Conservation (phyloP, 768 basidiomycete species). For the Boletellus ananas region DNA sequence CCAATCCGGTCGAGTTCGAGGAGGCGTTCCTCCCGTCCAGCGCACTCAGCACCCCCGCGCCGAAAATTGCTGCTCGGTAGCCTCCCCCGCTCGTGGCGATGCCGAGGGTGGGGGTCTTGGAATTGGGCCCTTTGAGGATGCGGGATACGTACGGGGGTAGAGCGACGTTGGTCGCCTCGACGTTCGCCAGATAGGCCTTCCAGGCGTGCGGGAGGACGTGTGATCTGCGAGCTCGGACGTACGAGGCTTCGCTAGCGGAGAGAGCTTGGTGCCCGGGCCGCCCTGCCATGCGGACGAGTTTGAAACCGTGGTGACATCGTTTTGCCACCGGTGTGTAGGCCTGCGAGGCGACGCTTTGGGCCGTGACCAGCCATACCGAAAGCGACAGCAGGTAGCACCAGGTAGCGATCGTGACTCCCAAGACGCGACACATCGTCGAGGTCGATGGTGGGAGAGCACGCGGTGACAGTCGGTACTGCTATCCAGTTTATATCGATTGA, state of each 20-base stretch:
- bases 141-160: conserved; percentile 34
- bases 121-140: conserved; percentile 25
- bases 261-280: conserved; percentile 31
- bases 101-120: conserved; percentile 36
- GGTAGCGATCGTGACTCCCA: background rate
- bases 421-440: background rate
- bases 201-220: conserved; percentile 39
- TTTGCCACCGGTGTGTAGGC: conserved; percentile 22
- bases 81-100: conserved; percentile 58
- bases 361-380: conserved; percentile 6
- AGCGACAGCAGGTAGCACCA: conserved; percentile 15
- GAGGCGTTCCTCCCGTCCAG: conserved; percentile 49
- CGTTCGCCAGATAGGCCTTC: conserved; percentile 37
- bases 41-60: conserved; percentile 48
- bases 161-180: conserved; percentile 26
- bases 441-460: background rate
- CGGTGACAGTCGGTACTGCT: too few relatives aligned
- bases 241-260: conserved; percentile 33
- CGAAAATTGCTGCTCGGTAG: conserved; percentile 51
- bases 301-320: conserved; percentile 22
- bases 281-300: conserved; percentile 30
- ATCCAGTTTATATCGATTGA: too few relatives aligned
- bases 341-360: conserved; percentile 24
- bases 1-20: conserved; percentile 38
- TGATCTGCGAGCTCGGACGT: conserved; percentile 33